Base-by-base conservation (phyloP, 441 rosid genomes). In the Viola pubescens region DNA sequence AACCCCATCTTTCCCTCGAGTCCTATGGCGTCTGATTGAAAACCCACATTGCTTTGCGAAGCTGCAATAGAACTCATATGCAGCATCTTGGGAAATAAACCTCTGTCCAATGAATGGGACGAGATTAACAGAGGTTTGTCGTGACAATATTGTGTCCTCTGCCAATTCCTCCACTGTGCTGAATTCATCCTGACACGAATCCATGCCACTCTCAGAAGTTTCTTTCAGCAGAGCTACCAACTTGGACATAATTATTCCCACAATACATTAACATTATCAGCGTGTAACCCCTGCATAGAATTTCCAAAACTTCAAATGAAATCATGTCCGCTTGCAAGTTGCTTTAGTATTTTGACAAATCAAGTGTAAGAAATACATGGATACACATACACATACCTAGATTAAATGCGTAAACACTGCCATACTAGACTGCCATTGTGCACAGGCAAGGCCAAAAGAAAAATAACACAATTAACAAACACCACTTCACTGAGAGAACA, bases 61-160 rank as follows among this genome's bases (percentile, higher is more conserved):
- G 34, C 34, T 26, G 77, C 77, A 76, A 60, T 76, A 73, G 46
- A 76, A 76, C 60, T 76, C 80, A 34, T 76, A 73, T 6, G 80
- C 77, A 40, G 80, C 80, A 70, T 76, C 80, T 64, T 76, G 77
- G n/a, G 80, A 73, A 59, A 76, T 26, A 26, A 26, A 26, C 34
- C 34, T 26, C 34, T 26, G 34, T 26, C 34, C 34, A 26, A 26
- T 26, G 34, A 26, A 26, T 26, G 34, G 34, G 34, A 26, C 34
- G 3, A 26, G 34, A 26, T 26, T 26, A 26, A 76, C 68, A 34
- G 80, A 72, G 11, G 77, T 73, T 49, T 73, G 80, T 40, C 59
- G 68, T 6, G 72, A 73, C 61, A 76, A 62, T 61, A 73, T 70
- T 37, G 70, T 70, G 45, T 76, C 76, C 71, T 73, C 77, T 4